phyloP scores from a whole-genome alignment of 2,329 filamentous ascomycete genomes.

The Paracoccidioides brasiliensis region DNA sequence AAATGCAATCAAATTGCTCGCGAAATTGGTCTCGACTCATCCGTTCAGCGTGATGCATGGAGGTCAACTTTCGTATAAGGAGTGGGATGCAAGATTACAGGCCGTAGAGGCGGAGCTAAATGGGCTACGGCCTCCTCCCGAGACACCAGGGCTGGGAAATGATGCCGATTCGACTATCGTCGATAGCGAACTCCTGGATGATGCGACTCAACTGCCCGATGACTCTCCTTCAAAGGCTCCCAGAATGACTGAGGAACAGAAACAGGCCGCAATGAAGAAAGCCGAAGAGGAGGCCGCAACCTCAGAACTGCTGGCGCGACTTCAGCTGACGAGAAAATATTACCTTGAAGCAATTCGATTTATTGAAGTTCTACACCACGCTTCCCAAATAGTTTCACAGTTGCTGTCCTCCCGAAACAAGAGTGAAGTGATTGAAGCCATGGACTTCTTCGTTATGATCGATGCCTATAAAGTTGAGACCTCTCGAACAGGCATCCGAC shows the following conservation, averaged over 20 bases:
- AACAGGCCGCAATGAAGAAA: constrained; percentile 59
- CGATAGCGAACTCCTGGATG: constrained; percentile 68
- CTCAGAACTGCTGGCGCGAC: constrained; percentile 72
- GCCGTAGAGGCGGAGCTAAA: constrained; percentile 72
- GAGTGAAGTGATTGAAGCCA: constrained; percentile 95
- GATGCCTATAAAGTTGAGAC: constrained; percentile 95
- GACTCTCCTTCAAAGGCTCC: constrained; percentile 52
- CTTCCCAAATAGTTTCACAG: constrained; percentile 69
- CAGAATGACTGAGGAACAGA: constrained; percentile 67
- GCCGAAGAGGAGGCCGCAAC: constrained; percentile 78
- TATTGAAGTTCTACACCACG: constrained; percentile 77
- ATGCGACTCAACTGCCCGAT: constrained; percentile 65
- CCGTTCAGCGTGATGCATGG: constrained; percentile 88
- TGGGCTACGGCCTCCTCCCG: constrained; percentile 64
- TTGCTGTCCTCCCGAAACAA: constrained; percentile 91
- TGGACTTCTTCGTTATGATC: constrained; percentile 93
- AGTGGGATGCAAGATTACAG: constrained; percentile 74
- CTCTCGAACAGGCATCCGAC: constrained; percentile 79
- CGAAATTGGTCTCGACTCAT: constrained; percentile 80
- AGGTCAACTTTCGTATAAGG: constrained; percentile 67
- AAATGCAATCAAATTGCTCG: constrained; percentile 87
- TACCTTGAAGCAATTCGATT: constrained; percentile 90
- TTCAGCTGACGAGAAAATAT: constrained; percentile 79
- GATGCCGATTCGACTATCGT: constrained; percentile 51
- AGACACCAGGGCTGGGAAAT: constrained; percentile 58